Percentiles rank a stretch among this genome's conserved stretches.
Conservation (phyloP, 306 rosid genomes). For the Ormosia emarginata region DNA sequence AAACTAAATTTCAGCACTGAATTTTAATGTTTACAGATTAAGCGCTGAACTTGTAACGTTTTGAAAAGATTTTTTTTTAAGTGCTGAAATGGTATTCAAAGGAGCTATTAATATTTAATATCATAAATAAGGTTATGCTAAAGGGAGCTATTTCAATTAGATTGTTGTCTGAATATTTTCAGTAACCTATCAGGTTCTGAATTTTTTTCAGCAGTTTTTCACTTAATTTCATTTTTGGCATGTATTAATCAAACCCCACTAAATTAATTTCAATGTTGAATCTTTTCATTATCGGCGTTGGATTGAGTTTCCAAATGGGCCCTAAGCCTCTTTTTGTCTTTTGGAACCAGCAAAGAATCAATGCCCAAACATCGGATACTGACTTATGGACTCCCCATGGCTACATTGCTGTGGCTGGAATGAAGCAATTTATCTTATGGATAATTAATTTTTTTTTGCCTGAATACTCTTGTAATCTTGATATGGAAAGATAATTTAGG, state of each 20-base stretch:
- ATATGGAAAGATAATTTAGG: neutral
- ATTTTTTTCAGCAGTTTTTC: neutral
- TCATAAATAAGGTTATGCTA: neutral
- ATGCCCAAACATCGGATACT: neutral
- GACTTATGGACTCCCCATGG: neutral
- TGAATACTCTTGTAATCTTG: neutral
- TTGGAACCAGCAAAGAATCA: neutral
- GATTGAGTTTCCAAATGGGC: neutral
- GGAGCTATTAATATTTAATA: neutral
- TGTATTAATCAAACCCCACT: neutral
- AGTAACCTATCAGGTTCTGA: neutral
- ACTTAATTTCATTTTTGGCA: neutral
- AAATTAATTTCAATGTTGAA: constrained; percentile 2
- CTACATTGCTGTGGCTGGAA: neutral
- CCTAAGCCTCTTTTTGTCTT: neutral
- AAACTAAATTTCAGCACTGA: neutral
- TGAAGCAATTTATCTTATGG: neutral
- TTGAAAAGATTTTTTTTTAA: neutral
- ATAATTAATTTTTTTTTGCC: neutral
- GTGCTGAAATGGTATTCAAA: neutral
- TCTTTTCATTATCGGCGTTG: neutral
- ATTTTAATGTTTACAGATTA: neutral
- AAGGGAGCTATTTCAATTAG: neutral
- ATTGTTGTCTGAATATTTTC: neutral
- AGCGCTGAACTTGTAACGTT: neutral